Evolutionary conservation across 2,329 filamentous ascomycete genomes (phyloP).

Genomic region (Fusarium sp.): DNA sequence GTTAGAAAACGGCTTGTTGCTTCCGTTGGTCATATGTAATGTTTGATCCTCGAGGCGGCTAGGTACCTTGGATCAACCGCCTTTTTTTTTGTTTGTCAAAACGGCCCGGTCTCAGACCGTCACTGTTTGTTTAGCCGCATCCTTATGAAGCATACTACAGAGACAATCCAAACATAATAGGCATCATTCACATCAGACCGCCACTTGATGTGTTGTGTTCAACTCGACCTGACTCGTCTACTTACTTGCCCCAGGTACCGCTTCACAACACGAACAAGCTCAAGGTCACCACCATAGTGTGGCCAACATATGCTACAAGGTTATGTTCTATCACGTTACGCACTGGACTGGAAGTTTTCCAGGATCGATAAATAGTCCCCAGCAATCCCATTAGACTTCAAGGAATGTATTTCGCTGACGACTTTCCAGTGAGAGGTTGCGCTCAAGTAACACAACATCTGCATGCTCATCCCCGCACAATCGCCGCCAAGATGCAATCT

Average conservation of each 20-base stretch:
- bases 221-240: neutral
- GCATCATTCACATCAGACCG: conserved; percentile 19
- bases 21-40: conserved; percentile 8
- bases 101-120: conserved; percentile 7
- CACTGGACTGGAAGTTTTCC: neutral
- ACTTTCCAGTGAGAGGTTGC: neutral
- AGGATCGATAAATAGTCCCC: too few species aligned
- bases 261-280: neutral
- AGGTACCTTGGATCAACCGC: neutral
- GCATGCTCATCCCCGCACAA: conserved; percentile 1
- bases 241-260: neutral
- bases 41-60: neutral
- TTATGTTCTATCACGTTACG: neutral
- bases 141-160: conserved; percentile 11
- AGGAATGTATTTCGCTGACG: too few species aligned
- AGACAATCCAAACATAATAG: neutral
- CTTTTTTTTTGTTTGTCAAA: neutral
- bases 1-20: conserved; percentile 4
- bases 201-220: conserved; percentile 14
- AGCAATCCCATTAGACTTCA: too few species aligned
- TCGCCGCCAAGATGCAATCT: conserved; percentile 10
- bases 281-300: neutral
- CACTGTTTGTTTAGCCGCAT: conserved; percentile 5
- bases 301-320: too few species aligned
- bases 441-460: conserved; percentile 11